Base-by-base conservation (phyloP, 2,329 filamentous ascomycete species). In the Ceratocystis albifundus region DNA sequence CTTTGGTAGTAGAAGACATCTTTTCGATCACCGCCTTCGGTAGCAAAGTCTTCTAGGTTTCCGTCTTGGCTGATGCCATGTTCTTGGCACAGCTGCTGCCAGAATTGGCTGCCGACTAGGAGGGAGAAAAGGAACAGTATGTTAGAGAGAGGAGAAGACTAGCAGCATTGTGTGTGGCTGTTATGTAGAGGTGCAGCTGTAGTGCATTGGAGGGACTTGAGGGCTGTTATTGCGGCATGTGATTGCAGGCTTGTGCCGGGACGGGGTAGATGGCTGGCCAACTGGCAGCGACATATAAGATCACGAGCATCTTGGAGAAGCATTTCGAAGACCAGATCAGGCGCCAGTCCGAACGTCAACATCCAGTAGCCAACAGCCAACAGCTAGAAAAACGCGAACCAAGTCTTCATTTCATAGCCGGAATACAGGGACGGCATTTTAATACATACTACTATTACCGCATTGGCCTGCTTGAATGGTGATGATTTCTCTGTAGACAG, bases 1-100 rank as follows among this genome's bases (percentile, higher is more conserved):
- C 92, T 97, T 82, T 95, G 93, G 79, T 97, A 99, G 83, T 96
- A 97, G 79, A 97, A 97, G 69, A 99, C 94, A 77, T 99, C 94
- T 76, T 99, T 99, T 72, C 94, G 88, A 78, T 99, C 94, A 71
- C 93, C 92, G 74, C 94, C 94, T 76, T 97, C 94, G 62, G 91
- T 96, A 74, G 94, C 94, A 79, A 96, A 96, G 76, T 96, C 92
- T 75, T 96, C 92, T 67, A 99, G 83, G 75, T 97, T 97, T 67
- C 94, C 94, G 77, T 97, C 91, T 75, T 94, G 90, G 73, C 88
- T 96, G 79, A 99, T 99, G 69, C 95, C 94, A 75, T 99, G 94
- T 78, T 99, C 94, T 75, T 93, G 88, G 77, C 94, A 99, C 68
- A 97, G 84, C 78, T 97, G 94, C 76, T 97, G 93, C 94, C 94